phyloP scores from a whole-genome alignment of 352 stramenopile species.

The Pythium angustatum region DNA sequence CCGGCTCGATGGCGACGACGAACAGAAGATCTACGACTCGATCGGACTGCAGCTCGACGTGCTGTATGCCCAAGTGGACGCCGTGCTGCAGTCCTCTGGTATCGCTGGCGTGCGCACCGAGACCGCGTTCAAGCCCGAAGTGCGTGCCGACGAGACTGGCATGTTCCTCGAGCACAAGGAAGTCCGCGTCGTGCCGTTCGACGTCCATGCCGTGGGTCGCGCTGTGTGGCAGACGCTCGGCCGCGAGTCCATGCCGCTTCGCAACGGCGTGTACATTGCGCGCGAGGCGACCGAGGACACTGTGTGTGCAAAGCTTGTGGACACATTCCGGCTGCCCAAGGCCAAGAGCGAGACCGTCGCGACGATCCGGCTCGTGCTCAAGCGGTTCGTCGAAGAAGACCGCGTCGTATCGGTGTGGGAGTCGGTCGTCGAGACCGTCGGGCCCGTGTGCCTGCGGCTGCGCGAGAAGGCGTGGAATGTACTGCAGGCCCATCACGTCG shows the following conservation, averaged over 20 bases:
- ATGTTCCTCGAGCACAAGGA: conserved; percentile 45
- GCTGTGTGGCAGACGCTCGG: conserved; percentile 37
- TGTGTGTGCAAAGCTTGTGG: conserved; percentile 49
- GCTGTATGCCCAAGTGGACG: conserved; percentile 41
- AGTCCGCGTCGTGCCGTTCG: conserved; percentile 37
- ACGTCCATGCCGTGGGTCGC: conserved; percentile 30
- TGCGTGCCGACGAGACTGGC: conserved; percentile 36
- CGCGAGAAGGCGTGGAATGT: conserved; percentile 30
- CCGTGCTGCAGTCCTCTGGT: conserved; percentile 29
- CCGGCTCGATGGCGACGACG: conserved; percentile 17
- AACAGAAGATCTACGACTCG: conserved; percentile 23
- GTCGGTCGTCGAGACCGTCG: conserved; percentile 22
- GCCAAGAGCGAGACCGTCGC: conserved; percentile 23
- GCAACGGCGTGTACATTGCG: conserved; percentile 40
- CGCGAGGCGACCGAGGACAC: conserved; percentile 32
- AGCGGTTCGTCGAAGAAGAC: conserved; percentile 25
- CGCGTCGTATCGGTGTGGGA: conserved; percentile 30
- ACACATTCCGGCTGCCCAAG: conserved; percentile 37
- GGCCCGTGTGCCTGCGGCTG: conserved; percentile 16
- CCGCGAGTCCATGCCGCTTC: conserved; percentile 34
- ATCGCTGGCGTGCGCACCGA: conserved; percentile 24
- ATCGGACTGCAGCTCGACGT: conserved; percentile 36
- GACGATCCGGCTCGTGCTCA: conserved; percentile 28
- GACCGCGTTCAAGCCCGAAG: conserved; percentile 25
- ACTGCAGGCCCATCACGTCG: conserved; percentile 1